A percentile compares a stretch with the other conserved stretches of the same genome.
Evolutionary conservation across 495 filamentous ascomycete species (phyloP).

Genomic region (Penicillium nucicola): DNA sequence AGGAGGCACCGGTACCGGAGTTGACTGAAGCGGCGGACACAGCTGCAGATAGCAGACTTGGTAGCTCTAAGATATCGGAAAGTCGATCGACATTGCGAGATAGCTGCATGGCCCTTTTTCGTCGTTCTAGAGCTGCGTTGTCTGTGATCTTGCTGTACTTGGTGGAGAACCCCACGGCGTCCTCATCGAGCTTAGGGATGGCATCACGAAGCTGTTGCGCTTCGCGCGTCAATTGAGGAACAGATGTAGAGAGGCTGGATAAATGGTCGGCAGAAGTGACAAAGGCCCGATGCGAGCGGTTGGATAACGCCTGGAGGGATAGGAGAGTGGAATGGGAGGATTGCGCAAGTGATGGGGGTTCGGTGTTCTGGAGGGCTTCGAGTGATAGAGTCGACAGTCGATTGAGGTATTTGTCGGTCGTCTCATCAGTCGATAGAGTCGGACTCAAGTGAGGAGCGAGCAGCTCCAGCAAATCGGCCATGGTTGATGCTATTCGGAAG

Average conservation of each 20-base stretch:
- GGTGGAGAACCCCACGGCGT: constrained; percentile 73
- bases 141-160: constrained; percentile 75
- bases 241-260: constrained; percentile 60
- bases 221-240: constrained; percentile 65
- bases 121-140: constrained; percentile 69
- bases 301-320: constrained; percentile 83
- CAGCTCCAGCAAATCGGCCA: constrained; percentile 75
- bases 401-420: constrained; percentile 67
- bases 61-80: constrained; percentile 88
- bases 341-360: constrained; percentile 77
- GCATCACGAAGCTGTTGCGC: constrained; percentile 62
- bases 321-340: constrained; percentile 78
- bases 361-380: constrained; percentile 64
- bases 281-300: constrained; percentile 86
- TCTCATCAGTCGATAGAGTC: constrained; percentile 38
- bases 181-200: constrained; percentile 76
- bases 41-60: constrained; percentile 74
- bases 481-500: constrained; percentile 26
- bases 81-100: constrained; percentile 84
- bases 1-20: constrained; percentile 44
- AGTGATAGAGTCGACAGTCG: constrained; percentile 77
- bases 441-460: constrained; percentile 58
- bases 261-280: constrained; percentile 78
- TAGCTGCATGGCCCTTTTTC: constrained; percentile 82
- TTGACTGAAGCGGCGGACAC: constrained; percentile 58